These are phyloP conservation scores for Bipolaris zeicola DNA, from an alignment of 2,329 filamentous ascomycete species.

Conservation along the genomic window DNA sequence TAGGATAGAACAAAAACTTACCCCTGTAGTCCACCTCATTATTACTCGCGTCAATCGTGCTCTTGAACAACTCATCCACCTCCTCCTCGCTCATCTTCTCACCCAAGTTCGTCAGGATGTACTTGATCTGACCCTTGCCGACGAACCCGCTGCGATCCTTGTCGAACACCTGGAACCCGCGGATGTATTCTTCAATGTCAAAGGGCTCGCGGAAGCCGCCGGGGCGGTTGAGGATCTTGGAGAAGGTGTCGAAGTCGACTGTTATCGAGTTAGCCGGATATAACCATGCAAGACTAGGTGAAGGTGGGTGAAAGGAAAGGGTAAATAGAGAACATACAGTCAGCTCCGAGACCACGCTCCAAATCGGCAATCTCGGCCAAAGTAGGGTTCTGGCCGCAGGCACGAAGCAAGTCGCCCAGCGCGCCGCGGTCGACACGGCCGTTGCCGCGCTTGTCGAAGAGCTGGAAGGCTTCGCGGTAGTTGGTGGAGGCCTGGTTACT, in stretches of 20 bases:
- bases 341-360: conserved; percentile 84
- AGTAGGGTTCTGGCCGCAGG: conserved; percentile 97
- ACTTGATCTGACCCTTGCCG: conserved; percentile 95
- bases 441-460: conserved; percentile 99
- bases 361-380: conserved; percentile 89
- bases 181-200: conserved; percentile 97
- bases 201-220: conserved; percentile 98
- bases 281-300: too few species aligned
- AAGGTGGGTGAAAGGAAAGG: too few species aligned
- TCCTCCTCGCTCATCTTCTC: conserved; percentile 99
- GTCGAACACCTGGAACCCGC: conserved; percentile 98
- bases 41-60: conserved; percentile 88
- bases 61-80: conserved; percentile 96
- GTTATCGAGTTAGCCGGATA: conserved; percentile 7
- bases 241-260: conserved; percentile 99
- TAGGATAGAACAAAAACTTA: conserved; percentile 52
- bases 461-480: conserved; percentile 99
- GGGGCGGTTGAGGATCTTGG: conserved; percentile 94
- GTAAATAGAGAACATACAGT: conserved; percentile 71
- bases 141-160: conserved; percentile 99
- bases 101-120: conserved; percentile 95
- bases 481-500: conserved; percentile 75
- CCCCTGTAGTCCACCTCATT: conserved; percentile 98
- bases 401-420: conserved; percentile 90
- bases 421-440: conserved; percentile 86